Percentiles rank a stretch among this genome's conserved stretches.
These are phyloP conservation scores for Aethionema arabicum DNA, from an alignment of 345 rosid species.

Conservation along the genomic window DNA sequence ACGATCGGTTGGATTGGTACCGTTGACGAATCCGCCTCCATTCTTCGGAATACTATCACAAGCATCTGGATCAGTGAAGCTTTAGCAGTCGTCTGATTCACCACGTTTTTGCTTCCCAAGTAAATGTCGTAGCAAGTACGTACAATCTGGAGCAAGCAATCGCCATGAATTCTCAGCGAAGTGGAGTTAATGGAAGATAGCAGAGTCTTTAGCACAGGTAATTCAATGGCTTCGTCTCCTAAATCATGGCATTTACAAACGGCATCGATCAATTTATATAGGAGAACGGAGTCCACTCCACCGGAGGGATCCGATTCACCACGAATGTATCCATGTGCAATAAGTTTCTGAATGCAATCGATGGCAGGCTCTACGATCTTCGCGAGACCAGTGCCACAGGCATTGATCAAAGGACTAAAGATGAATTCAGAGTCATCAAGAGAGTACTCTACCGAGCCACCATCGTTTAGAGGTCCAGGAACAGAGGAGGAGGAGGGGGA, in stretches of 20 bases:
- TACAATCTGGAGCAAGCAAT: constrained; percentile 76
- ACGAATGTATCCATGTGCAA: constrained; percentile 86
- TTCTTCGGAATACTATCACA: constrained; percentile 92
- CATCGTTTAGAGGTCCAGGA: constrained; percentile 87
- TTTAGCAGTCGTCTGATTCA: constrained; percentile 92
- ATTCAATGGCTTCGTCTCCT: constrained; percentile 81
- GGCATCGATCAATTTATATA: constrained; percentile 64
- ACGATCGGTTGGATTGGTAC: constrained; percentile 93
- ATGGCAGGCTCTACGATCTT: constrained; percentile 92
- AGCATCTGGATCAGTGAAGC: constrained; percentile 94
- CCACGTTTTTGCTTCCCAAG: constrained; percentile 87
- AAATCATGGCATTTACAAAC: constrained; percentile 84
- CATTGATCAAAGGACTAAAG: constrained; percentile 82
- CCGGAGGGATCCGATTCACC: constrained; percentile 89
- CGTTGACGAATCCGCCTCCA: constrained; percentile 97
- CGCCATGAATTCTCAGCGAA: constrained; percentile 86
- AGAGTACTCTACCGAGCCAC: constrained; percentile 63
- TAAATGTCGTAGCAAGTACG: constrained; percentile 92
- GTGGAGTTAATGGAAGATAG: constrained; percentile 83
- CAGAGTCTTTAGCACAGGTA: constrained; percentile 67
- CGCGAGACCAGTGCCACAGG: constrained; percentile 61
- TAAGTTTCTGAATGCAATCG: constrained; percentile 85
- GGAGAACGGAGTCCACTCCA: constrained; percentile 61
- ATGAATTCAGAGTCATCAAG: constrained; percentile 74
- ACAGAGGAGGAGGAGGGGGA: constrained; percentile 51